These are phyloP conservation scores for Metarhizium brunneum DNA, from an alignment of 2,329 filamentous ascomycete species.

Conservation along the genomic window DNA sequence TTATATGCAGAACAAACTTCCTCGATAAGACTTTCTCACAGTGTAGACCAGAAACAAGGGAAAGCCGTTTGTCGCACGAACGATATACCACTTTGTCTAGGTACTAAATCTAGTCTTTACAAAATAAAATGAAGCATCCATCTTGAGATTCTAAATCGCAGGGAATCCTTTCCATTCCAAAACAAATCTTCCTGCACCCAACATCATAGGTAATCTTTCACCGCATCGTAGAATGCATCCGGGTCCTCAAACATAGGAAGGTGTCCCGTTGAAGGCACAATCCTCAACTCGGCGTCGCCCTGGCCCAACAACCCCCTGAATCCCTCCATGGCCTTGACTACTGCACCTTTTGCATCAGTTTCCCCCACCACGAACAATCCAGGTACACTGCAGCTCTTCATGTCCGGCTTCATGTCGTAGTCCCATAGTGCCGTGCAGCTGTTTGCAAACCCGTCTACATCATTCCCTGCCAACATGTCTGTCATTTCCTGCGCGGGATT, in stretches of 20 bases:
- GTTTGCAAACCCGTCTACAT: slow-evolving; percentile 58
- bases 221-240: slow-evolving; percentile 53
- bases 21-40: too few relatives aligned
- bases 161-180: background rate
- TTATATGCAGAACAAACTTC: too few relatives aligned
- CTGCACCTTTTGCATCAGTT: slow-evolving; percentile 57
- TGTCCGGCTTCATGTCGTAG: slow-evolving; percentile 54
- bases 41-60: too few relatives aligned
- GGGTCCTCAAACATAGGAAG: slow-evolving; percentile 77
- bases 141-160: too few relatives aligned
- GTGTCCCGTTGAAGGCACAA: slow-evolving; percentile 66
- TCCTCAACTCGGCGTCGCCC: slow-evolving; percentile 46
- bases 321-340: slow-evolving; percentile 72
- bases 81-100: too few relatives aligned
- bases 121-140: too few relatives aligned
- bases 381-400: slow-evolving; percentile 45
- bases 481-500: slow-evolving; percentile 47
- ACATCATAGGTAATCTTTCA: slow-evolving; percentile 29
- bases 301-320: slow-evolving; percentile 53
- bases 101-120: too few relatives aligned
- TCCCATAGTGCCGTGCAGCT: slow-evolving; percentile 62
- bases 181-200: background rate
- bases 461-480: slow-evolving; percentile 60
- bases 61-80: too few relatives aligned
- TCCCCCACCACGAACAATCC: slow-evolving; percentile 65